Evolutionary conservation across 306 rosid species (phyloP).

Genomic region (Neltuma alba): DNA sequence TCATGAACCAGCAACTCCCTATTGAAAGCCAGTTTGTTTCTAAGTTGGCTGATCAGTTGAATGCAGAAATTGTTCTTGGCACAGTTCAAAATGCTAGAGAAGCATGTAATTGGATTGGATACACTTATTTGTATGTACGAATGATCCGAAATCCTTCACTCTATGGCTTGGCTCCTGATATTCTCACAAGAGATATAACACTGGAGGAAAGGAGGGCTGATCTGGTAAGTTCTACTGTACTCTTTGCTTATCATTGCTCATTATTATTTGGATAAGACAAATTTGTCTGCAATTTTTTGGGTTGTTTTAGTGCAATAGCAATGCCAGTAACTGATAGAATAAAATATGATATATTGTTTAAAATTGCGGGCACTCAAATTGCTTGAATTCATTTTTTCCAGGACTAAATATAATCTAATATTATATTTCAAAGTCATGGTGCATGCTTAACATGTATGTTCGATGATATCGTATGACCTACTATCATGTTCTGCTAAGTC

Average conservation of each 20-base stretch:
- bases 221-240: constrained; percentile 55
- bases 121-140: constrained; percentile 82
- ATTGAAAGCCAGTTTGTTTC: constrained; percentile 95
- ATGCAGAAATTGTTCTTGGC: constrained; percentile 93
- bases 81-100: constrained; percentile 91
- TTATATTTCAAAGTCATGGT: not conserved
- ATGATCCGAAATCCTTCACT: constrained; percentile 83
- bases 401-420: not conserved
- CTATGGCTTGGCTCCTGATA: constrained; percentile 80
- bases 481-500: not conserved
- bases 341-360: not conserved
- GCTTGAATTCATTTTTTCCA: not conserved
- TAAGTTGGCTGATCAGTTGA: constrained; percentile 88
- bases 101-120: constrained; percentile 83
- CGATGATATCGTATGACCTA: not conserved
- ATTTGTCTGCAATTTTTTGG: not conserved
- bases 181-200: constrained; percentile 63
- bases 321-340: not conserved
- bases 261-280: constrained; percentile 2
- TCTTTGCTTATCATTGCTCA: not conserved
- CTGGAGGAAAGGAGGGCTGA: constrained; percentile 94
- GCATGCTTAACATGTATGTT: not conserved
- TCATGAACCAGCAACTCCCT: constrained; percentile 95
- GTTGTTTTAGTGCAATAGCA: not conserved
- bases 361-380: not conserved